A percentile compares a stretch with the other conserved stretches of the same genome.
Evolutionary conservation across 768 basidiomycete genomes (phyloP).

Genomic region (Austroboletus eburneus): DNA sequence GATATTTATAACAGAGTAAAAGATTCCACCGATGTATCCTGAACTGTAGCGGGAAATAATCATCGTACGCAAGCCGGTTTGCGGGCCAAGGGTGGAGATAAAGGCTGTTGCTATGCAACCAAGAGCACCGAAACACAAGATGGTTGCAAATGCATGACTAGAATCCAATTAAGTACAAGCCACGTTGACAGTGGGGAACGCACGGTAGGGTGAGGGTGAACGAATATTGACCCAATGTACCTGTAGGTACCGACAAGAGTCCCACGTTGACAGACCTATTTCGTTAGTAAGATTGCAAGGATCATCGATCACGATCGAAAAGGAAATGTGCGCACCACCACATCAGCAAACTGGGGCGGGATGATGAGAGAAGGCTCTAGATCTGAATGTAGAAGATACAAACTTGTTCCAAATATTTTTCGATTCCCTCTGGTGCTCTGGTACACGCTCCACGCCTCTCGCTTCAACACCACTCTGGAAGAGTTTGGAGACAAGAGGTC

Average conservation of each 20-base stretch:
- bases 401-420: conserved; percentile 45
- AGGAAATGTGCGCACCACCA: conserved; percentile 34
- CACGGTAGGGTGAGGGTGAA: conserved; percentile 47
- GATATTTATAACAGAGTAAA: conserved; percentile 52
- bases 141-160: conserved; percentile 43
- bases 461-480: conserved; percentile 51
- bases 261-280: conserved; percentile 46
- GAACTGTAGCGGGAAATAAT: conserved; percentile 45
- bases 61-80: conserved; percentile 53
- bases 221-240: conserved; percentile 44
- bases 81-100: conserved; percentile 51
- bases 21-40: conserved; percentile 45
- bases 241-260: conserved; percentile 46
- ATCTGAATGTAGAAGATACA: conserved; percentile 9
- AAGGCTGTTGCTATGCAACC: conserved; percentile 42
- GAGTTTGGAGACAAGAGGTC: conserved; percentile 34
- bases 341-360: conserved; percentile 36
- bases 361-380: neutral
- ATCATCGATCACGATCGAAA: neutral
- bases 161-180: neutral
- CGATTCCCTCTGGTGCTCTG: conserved; percentile 43
- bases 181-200: conserved; percentile 14
- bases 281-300: too few relatives aligned
- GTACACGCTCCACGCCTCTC: conserved; percentile 51
- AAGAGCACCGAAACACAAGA: conserved; percentile 43